Evolutionary conservation across 2,329 filamentous ascomycete genomes (phyloP).

Genomic region (Ilyonectria robusta): DNA sequence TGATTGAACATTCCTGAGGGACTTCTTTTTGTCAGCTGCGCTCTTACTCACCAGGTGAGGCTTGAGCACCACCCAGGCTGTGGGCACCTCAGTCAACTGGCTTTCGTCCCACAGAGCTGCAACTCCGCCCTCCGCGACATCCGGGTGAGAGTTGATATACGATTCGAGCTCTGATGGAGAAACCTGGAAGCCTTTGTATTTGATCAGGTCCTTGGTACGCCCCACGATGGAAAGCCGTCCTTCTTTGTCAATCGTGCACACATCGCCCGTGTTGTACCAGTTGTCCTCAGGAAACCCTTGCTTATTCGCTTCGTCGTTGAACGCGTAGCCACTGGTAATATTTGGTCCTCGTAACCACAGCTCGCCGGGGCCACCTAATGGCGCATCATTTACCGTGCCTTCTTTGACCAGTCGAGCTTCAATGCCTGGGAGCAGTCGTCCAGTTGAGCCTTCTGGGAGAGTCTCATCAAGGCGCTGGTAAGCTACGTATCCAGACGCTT

Average conservation of each 20-base stretch:
- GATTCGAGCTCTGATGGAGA: slow-evolving; percentile 55
- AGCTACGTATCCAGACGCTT: slow-evolving; percentile 59
- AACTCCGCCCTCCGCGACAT: slow-evolving; percentile 54
- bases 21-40: slow-evolving; percentile 27
- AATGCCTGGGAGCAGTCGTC: slow-evolving; percentile 55
- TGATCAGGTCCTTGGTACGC: slow-evolving; percentile 58
- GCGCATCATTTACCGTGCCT: slow-evolving; percentile 53
- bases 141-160: slow-evolving; percentile 54
- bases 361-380: slow-evolving; percentile 56
- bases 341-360: slow-evolving; percentile 61
- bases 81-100: slow-evolving; percentile 56
- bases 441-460: slow-evolving; percentile 52
- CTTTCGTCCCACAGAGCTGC: slow-evolving; percentile 54
- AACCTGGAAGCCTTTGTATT: slow-evolving; percentile 60
- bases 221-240: slow-evolving; percentile 55
- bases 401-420: slow-evolving; percentile 58
- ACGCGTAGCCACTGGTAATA: slow-evolving; percentile 59
- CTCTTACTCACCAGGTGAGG: slow-evolving; percentile 31
- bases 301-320: slow-evolving; percentile 55
- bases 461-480: slow-evolving; percentile 54
- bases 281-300: slow-evolving; percentile 54
- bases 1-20: slow-evolving; percentile 50
- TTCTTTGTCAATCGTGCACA: slow-evolving; percentile 54
- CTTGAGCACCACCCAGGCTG: slow-evolving; percentile 56
- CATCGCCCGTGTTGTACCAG: slow-evolving; percentile 63